phyloP scores from a whole-genome alignment of 805 yeast genomes.

The Pichia gijzeniarum region DNA sequence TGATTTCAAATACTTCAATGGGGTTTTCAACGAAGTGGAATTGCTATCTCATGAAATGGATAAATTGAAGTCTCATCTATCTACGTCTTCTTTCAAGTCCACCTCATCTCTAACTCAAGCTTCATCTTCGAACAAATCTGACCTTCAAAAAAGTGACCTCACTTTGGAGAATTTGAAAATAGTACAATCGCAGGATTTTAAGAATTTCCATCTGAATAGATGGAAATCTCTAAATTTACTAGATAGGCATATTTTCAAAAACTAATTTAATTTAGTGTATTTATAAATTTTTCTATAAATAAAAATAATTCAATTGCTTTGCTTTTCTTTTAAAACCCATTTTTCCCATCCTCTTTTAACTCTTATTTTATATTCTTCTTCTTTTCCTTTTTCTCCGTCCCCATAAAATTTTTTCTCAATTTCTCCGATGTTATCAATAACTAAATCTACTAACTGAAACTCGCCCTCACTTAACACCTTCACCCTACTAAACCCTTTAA shows the following conservation, averaged over 20 bases:
- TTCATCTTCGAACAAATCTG: too few relatives aligned
- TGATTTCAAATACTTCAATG: constrained; percentile 8
- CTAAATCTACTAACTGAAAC: constrained; percentile 30
- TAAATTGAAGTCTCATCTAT: background rate
- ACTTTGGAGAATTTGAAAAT: constrained; percentile 7
- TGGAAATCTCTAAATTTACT: constrained; percentile 18
- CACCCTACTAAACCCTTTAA: constrained; percentile 68
- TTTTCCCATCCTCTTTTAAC: constrained; percentile 51
- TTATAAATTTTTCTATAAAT: too few relatives aligned
- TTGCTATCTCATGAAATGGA: background rate
- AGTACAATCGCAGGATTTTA: constrained; percentile 19
- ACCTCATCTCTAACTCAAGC: background rate
- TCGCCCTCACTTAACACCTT: constrained; percentile 49
- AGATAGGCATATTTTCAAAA: constrained; percentile 20
- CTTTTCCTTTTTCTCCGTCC: too few relatives aligned
- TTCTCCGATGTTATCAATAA: constrained; percentile 15
- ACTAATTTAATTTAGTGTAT: background rate
- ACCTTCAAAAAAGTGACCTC: background rate
- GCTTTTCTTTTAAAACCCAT: constrained; percentile 54
- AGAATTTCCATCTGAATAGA: constrained; percentile 20
- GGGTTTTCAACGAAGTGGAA: background rate
- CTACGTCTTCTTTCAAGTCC: background rate
- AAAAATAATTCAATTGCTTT: background rate
- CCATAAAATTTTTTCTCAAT: constrained; percentile 26
- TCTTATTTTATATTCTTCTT: constrained; percentile 46